Base-by-base conservation (phyloP, 352 stramenopile genomes). In the Phytophthora gonapodyides region DNA sequence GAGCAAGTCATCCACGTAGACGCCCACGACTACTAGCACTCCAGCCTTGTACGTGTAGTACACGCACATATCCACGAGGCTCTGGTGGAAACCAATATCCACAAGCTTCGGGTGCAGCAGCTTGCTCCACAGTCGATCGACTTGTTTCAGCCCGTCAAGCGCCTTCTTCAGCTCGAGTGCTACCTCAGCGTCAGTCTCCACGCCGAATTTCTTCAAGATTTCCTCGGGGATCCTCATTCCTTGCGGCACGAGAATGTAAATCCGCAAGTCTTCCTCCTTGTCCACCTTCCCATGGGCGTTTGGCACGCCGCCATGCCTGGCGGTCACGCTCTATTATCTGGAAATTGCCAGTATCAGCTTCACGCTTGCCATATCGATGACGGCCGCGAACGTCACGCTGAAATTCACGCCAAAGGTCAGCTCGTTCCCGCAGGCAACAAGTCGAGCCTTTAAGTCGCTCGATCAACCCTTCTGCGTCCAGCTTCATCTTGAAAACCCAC, bases 1-100 rank as follows among this genome's bases (percentile, higher is more conserved):
- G 0, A 78, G 38, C 2, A 79, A 6, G 36, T 82, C 73, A 16
- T 79, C 56, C 0, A 77, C 62, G 48, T 78, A 75, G 1, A 62
- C 43, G 7, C 67, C 65, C 0, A 69, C 57, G 1, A 76, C 2
- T 1, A 50, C 59, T 3, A 53, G 49, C 9, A n/a, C 37, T 12
- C 1, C 12, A 24, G 21, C 24, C 8, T 34, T 6, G 4, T 15
- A 16, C 34, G 17, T 55, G 43, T 46, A 70, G 38, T 67, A 77
- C 2, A 81, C 4, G 46, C 62, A 78, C 12, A 42, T 38, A 42
- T 73, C 61, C 2, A 59, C 64, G 17, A 53, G 54, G 36, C 64
- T 63, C 30, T 67, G 48, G 0, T 0, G 21, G 31, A 71, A 76
- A 0, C 59, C 57, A 0, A 64, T 33, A 3, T 41, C 8, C 11